Evolutionary conservation across 306 rosid species (phyloP), one percentile per base, ranked within the genome.

Genomic region (Quercus wislizeni): DNA sequence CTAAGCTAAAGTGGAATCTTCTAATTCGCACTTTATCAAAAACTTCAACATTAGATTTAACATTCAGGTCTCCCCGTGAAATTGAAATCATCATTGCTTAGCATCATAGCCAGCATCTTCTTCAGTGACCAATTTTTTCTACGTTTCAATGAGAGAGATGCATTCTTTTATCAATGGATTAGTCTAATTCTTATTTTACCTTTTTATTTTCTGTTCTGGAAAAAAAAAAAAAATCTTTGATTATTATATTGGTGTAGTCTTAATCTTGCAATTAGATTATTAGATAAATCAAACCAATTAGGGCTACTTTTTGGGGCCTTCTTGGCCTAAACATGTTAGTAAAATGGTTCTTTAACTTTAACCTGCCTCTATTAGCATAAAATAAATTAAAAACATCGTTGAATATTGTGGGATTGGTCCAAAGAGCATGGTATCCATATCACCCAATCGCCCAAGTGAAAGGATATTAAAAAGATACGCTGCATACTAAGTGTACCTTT

Each of bases 31-130:
- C 43, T 63, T 28, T 63, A 27, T 15, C 25, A 15, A 63, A 63
- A 63, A 7, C 11, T 28, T 28, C 41, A 63, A 63, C 69, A 0
- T 15, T 31, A 14, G 23, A 68, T 68, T 68, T 33, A 17, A 19
- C 18, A 68, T 33, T 1, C 28, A 3, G 51, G 72, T 55, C 68
- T 49, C 55, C 71, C 78, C 27, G 68, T 71, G 81, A 64, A 69
- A 15, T 46, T 59, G 0, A 25, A 51, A 71, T 52, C 64, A 76
- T 81, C 79, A 74, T 65, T 80, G 76, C 56, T 8, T 55, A 9
- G 71, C 84, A 80, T 56, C 28, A n/a, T 55, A 51, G 12, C 33
- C 71, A 71, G 28, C 72, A 51, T 82, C 49, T 20, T 73, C 61
- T 72, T 70, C 74, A 43, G 55, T 43, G 56, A 20, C 56, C 55